Evolutionary conservation across 768 basidiomycete genomes (phyloP), one percentile per base, ranked within the genome.

Genomic region (Tricholoma hemisulphureum): DNA sequence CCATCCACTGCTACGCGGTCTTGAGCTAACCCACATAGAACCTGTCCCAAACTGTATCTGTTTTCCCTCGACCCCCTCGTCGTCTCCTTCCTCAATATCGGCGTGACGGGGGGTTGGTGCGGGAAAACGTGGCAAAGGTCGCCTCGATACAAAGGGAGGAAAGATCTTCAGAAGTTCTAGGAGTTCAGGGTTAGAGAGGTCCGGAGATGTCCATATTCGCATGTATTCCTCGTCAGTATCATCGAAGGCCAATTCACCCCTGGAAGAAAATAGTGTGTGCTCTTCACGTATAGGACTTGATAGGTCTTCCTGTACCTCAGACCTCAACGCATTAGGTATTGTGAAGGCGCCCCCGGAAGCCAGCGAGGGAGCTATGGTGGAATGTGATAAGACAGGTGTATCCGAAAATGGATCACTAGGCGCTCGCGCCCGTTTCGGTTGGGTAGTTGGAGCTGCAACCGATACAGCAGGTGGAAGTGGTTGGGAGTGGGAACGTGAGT

Each of bases 401-500:
- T 92, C 90, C 60, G 89, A 72, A 71, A 92, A 92, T 56, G 91
- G 89, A 69, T 91, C 89, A 62, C 86, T 89, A 6, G 90, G 83
- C 53, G 88, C 88, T 64, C 88, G 81, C 9, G 84, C 78, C 63
- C 89, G 87, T 67, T 86, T 88, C 43, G 80, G 77, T 54, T 79
- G 75, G 45, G 80, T 71, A 54, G 72, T 77, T 65, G 80, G 69
- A 56, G 77, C 71, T 28, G 75, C 70, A 61, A 79, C 70, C 55
- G 79, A 70, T 54, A 74, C 69, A 11, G 75, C 63, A 66, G 75
- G 70, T 63, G 80, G 73, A 21, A 83, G 71, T 3, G 85, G 81
- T 59, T 82, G 80, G 32, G 85, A 85, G 64, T 80, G 80, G 50
- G 79, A 81, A 61, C 83, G 82, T 58, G 80, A 74, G 69, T 86